Percentiles rank a stretch among this genome's conserved stretches.
phyloP scores from a whole-genome alignment of 768 basidiomycete genomes.

The Basidioascus undulatus region DNA sequence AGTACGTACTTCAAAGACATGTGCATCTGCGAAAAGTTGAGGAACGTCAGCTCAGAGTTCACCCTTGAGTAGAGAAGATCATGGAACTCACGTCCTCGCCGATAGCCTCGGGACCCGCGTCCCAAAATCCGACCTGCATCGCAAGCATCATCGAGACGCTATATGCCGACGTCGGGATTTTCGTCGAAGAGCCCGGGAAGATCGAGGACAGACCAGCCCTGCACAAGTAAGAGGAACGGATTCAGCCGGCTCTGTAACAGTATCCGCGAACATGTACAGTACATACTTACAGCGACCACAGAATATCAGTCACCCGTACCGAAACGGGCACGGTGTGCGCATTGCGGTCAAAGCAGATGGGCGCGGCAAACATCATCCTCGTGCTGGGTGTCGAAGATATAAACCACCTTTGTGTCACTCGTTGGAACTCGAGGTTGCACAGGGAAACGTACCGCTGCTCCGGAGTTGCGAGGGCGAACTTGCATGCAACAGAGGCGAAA shows the following conservation, averaged over 20 bases:
- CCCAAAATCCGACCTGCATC: conserved; percentile 14
- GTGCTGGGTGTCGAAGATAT: too few relatives aligned
- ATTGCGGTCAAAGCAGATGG: conserved; percentile 14
- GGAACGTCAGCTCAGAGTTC: too few relatives aligned
- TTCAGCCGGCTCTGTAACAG: too few relatives aligned
- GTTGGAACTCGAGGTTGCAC: too few relatives aligned
- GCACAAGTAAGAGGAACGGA: too few relatives aligned
- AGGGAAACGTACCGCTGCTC: too few relatives aligned
- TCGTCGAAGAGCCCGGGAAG: conserved; percentile 14
- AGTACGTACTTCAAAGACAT: too few relatives aligned
- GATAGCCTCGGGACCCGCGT: conserved; percentile 14
- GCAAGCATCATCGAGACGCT: conserved; percentile 12
- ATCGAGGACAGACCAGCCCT: conserved; percentile 10
- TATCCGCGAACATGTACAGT: too few relatives aligned
- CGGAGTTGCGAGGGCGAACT: conserved; percentile 11
- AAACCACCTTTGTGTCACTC: too few relatives aligned
- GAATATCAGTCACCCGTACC: conserved; percentile 13
- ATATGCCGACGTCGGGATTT: conserved; percentile 17
- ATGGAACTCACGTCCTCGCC: conserved; percentile 18
- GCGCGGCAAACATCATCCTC: conserved; percentile 8
- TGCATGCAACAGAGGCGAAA: conserved; percentile 12
- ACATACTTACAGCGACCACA: conserved; percentile 10
- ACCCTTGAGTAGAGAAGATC: neutral
- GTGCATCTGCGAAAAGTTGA: too few relatives aligned
- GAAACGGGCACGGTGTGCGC: conserved; percentile 11